phyloP scores from a whole-genome alignment of 371 early-diverging fungal genomes.

The Dichotomocladium elegans region DNA sequence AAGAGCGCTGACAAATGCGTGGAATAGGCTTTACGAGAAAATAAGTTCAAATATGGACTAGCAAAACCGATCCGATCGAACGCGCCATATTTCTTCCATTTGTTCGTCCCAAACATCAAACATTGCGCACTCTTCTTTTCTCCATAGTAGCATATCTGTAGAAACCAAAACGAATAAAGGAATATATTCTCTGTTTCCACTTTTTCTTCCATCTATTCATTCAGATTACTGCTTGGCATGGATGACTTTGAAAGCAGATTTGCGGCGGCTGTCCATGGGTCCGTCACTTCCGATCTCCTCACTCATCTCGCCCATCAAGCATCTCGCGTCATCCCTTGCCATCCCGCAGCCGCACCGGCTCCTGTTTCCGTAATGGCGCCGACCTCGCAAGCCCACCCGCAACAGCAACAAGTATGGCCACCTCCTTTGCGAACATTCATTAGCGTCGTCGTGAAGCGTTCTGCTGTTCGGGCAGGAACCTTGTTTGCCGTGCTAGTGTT shows the following conservation, averaged over 20 bases:
- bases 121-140: too few species aligned
- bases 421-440: slow-evolving; percentile 55
- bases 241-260: neutral
- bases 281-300: slow-evolving; percentile 13
- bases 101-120: too few species aligned
- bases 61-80: too few species aligned
- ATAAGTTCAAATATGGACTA: too few species aligned
- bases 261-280: slow-evolving; percentile 4
- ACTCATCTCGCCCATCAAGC: slow-evolving; percentile 21
- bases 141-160: too few species aligned
- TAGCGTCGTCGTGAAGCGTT: slow-evolving; percentile 46
- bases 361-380: neutral
- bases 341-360: neutral
- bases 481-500: slow-evolving; percentile 59
- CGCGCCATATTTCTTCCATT: too few species aligned
- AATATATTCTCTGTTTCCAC: too few species aligned
- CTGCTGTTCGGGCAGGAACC: slow-evolving; percentile 55
- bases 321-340: slow-evolving; percentile 16
- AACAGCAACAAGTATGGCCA: slow-evolving; percentile 8
- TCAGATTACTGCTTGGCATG: neutral
- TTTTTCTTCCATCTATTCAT: neutral
- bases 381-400: neutral
- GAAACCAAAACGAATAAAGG: too few species aligned
- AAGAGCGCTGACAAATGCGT: too few species aligned
- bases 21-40: too few species aligned